Evolutionary conservation across 768 basidiomycete genomes (phyloP).

Genomic region (Gyrodon lividus): DNA sequence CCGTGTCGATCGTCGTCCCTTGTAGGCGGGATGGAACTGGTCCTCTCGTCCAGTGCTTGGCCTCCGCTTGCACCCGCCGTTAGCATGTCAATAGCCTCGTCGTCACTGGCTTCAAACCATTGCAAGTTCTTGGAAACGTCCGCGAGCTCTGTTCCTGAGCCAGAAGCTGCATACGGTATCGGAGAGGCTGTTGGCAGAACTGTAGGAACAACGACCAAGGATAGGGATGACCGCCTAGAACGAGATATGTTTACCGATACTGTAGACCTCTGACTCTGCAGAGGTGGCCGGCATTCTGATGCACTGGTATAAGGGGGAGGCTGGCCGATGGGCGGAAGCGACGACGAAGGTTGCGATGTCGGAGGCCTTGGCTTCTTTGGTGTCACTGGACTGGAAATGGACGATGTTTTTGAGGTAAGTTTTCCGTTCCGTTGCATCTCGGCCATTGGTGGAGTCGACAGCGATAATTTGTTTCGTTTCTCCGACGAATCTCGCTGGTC

Average conservation of each 20-base stretch:
- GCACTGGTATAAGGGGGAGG: constrained; percentile 66
- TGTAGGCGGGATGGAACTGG: constrained; percentile 47
- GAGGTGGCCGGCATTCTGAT: constrained; percentile 30
- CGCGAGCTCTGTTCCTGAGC: constrained; percentile 36
- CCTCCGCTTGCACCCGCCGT: constrained; percentile 82
- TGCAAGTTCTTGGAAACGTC: constrained; percentile 53
- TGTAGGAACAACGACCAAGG: constrained; percentile 51
- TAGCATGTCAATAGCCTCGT: constrained; percentile 81
- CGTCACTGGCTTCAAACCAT: constrained; percentile 80
- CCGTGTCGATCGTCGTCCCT: constrained; percentile 26
- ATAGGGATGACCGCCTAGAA: constrained; percentile 54
- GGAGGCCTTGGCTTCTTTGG: constrained; percentile 29
- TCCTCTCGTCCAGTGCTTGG: constrained; percentile 80
- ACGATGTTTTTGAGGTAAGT: constrained; percentile 18
- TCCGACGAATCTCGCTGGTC: constrained; percentile 44
- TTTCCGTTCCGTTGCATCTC: constrained; percentile 22
- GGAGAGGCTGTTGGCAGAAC: constrained; percentile 36
- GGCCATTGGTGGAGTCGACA: constrained; percentile 48
- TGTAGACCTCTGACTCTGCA: constrained; percentile 42
- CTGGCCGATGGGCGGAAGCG: constrained; percentile 41
- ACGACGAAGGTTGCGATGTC: constrained; percentile 21
- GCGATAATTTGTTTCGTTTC: constrained; percentile 46
- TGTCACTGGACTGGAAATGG: constrained; percentile 11
- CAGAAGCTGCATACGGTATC: constrained; percentile 34
- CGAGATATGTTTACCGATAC: constrained; percentile 44